Conservation (phyloP, 2,329 filamentous ascomycete genomes). For the Colletotrichum higginsianum region DNA sequence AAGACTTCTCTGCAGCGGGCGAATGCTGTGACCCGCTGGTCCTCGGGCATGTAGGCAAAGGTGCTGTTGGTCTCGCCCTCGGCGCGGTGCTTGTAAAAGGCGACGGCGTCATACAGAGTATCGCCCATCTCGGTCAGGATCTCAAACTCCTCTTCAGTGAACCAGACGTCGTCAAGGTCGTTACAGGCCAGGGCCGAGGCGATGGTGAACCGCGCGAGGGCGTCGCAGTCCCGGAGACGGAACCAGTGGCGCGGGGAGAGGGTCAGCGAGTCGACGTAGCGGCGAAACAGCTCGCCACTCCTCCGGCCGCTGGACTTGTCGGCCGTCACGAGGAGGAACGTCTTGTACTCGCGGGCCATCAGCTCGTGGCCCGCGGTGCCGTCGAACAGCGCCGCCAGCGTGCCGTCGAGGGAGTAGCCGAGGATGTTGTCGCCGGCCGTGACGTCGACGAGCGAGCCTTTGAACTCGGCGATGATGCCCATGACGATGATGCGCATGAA, state of each 20-base stretch:
- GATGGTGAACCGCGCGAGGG: neutral
- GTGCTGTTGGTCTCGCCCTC: conserved; percentile 49
- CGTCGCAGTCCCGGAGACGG: neutral
- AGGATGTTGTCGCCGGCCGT: neutral
- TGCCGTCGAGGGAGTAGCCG: neutral
- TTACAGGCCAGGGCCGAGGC: neutral
- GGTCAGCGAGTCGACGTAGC: neutral
- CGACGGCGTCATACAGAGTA: conserved; percentile 47
- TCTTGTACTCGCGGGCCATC: neutral
- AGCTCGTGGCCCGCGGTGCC: neutral
- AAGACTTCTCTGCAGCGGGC: conserved; percentile 20
- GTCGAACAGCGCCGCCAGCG: neutral
- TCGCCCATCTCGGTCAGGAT: conserved; percentile 38
- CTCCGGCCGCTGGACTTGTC: neutral
- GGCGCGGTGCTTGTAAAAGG: conserved; percentile 47
- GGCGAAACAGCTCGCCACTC: neutral
- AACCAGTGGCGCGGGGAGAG: neutral
- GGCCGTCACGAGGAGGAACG: neutral
- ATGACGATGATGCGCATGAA: neutral
- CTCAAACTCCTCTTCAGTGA: neutral
- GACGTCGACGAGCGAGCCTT: neutral
- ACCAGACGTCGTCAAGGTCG: neutral
- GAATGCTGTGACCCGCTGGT: conserved; percentile 25
- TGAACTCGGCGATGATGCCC: neutral
- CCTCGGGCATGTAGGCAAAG: conserved; percentile 45